Conservation (phyloP, 208 protist species). For the Herpetomonas samuelpessoai region DNA sequence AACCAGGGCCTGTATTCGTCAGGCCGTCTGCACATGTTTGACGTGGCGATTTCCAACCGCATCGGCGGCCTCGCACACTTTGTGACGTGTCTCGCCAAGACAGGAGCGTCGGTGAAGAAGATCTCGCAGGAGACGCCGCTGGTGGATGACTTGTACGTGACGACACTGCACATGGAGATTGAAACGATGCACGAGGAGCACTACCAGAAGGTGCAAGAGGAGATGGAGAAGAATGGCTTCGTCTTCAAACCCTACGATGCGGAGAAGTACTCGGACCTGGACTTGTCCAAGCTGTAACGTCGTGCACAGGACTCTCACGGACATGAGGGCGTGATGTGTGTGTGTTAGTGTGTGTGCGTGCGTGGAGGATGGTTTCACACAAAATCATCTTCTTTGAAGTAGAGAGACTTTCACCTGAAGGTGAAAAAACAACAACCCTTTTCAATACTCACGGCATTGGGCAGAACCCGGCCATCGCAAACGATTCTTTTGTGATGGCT, state of each 20-base stretch:
- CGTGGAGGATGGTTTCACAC: no score
- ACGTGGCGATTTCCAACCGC: constrained; percentile 70
- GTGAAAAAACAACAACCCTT: no score
- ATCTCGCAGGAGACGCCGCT: constrained; percentile 85
- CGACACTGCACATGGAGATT: constrained; percentile 53
- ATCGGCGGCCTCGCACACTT: constrained; percentile 79
- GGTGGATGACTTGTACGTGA: constrained; percentile 42
- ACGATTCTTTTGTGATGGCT: no score
- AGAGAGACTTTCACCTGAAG: no score
- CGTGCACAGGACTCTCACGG: no score
- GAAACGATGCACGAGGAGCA: constrained; percentile 41
- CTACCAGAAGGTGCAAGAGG: constrained; percentile 24
- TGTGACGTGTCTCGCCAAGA: constrained; percentile 32
- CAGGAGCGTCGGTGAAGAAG: constrained; percentile 66
- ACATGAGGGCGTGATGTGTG: no score
- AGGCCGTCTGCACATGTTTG: constrained; percentile 66
- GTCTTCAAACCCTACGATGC: constrained; percentile 27
- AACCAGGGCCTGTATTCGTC: constrained; percentile 81
- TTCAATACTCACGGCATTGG: no score
- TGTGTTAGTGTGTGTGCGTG: no score
- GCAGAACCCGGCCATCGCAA: no score
- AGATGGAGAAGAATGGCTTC: constrained; percentile 37
- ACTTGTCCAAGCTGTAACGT: constrained; percentile 46
- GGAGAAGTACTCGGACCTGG: constrained; percentile 39
- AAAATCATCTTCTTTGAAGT: no score